Evolutionary conservation across 305 asterid species (phyloP).

Genomic region (Solanum hybrid): DNA sequence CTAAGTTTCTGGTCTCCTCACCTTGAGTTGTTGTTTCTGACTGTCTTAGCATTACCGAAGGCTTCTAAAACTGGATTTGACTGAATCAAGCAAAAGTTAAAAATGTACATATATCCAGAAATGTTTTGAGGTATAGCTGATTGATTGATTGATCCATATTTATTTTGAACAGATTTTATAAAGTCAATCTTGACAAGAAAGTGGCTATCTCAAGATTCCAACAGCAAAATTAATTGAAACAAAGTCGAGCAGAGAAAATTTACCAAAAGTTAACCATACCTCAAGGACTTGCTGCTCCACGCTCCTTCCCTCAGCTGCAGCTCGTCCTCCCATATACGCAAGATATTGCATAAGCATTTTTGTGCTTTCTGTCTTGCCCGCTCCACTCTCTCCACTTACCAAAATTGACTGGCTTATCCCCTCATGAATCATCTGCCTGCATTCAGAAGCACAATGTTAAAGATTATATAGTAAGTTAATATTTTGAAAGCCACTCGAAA

Average conservation of each 20-base stretch:
- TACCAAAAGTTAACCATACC: slow-evolving; percentile 29
- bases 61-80: slow-evolving; percentile 82
- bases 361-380: slow-evolving; percentile 87
- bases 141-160: neutral
- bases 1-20: slow-evolving; percentile 6
- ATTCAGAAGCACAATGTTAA: slow-evolving; percentile 2
- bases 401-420: slow-evolving; percentile 65
- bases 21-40: slow-evolving; percentile 76
- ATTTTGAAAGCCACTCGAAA: slow-evolving; percentile 5
- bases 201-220: neutral
- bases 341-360: slow-evolving; percentile 77
- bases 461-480: neutral
- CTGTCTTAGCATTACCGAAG: slow-evolving; percentile 76
- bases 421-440: slow-evolving; percentile 73
- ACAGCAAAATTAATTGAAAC: neutral
- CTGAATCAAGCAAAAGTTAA: slow-evolving; percentile 25
- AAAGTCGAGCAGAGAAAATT: neutral
- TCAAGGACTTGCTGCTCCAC: slow-evolving; percentile 84
- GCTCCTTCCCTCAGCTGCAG: slow-evolving; percentile 42
- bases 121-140: neutral
- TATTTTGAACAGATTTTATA: neutral
- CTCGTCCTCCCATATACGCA: slow-evolving; percentile 74
- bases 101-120: neutral
- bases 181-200: neutral
- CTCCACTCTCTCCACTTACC: slow-evolving; percentile 94